Evolutionary conservation across 1,139 yeast genomes (phyloP), one percentile per base, ranked within the genome.

Genomic region (Diutina siamensis): DNA sequence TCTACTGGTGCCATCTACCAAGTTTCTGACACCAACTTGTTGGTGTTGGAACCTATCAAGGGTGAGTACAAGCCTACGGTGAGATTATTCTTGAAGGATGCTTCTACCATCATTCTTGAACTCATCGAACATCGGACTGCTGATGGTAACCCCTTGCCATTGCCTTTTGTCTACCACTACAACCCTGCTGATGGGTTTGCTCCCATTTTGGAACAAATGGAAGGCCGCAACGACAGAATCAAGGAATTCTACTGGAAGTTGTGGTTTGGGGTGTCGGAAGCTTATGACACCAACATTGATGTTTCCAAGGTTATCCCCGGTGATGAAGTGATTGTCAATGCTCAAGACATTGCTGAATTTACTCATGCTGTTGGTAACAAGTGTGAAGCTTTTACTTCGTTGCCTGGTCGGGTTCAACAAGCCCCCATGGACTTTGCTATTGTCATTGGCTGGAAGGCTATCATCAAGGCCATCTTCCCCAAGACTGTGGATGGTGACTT

Each of bases 361-460:
- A 89, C 96, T 38, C 97, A 89, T 58, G 97, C 97, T 51, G 86
- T 92, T 63, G 97, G 97, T 58, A 92, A 92, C 77, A 84, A 84
- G 55, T 88, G 96, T 65, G 97, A 89, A 67, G 96, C 95, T 48
- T 92, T 88, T 57, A 96, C 89, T 52, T 76, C 82, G 51, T 81
- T 95, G 71, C 78, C 86, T 46, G 95, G 94, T 55, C 83, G 85
- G 67, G 75, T 74, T 45, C 80, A 88, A 50, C 74, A 80, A 57
- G 98, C 98, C 46, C 99, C 99, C 59, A 92, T 92, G 97, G 99
- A 92, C 72, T 94, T 89, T 61, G 97, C 98, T 46, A 92, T 92
- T 65, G 97, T 94, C 49, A 78, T 89, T 58, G 98, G 98, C 45
- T 92, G 99, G 99, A 84, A 83, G 70, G 95, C 97, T 46, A 89